These are phyloP conservation scores for Rhodomyrtus psidioides DNA, from an alignment of 441 rosid genomes.

Conservation along the genomic window DNA sequence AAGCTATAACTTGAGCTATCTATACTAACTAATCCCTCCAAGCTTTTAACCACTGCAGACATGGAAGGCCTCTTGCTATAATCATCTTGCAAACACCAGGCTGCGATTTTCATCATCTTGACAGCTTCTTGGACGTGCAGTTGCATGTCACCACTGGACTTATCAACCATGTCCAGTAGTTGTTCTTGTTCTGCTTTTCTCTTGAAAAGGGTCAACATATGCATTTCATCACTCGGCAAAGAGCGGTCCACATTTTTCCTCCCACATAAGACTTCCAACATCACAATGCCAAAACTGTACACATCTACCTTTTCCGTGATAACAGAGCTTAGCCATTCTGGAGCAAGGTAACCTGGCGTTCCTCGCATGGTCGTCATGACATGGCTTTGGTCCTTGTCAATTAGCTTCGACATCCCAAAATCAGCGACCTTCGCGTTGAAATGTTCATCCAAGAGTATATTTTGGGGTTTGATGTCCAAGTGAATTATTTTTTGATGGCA, in stretches of 20 bases:
- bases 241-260: conserved; percentile 13
- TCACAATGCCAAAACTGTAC: conserved; percentile 26
- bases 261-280: conserved; percentile 16
- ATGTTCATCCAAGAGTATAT: conserved; percentile 16
- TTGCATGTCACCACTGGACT: neutral
- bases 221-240: neutral
- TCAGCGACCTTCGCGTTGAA: conserved; percentile 27
- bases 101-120: conserved; percentile 9
- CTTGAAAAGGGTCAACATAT: conserved; percentile 7
- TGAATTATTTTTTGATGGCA: neutral
- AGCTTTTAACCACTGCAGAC: conserved; percentile 13
- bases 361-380: conserved; percentile 22
- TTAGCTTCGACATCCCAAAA: conserved; percentile 24
- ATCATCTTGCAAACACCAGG: conserved; percentile 23
- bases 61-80: conserved; percentile 17
- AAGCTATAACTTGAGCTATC: neutral
- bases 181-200: neutral
- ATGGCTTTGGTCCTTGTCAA: conserved; percentile 14
- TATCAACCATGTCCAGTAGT: conserved; percentile 12
- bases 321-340: conserved; percentile 5
- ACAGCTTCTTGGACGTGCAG: neutral
- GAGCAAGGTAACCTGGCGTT: conserved; percentile 21
- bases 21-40: neutral
- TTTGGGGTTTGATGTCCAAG: neutral
- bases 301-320: conserved; percentile 26